Percentiles rank a stretch among this genome's conserved stretches.
Evolutionary conservation across 805 yeast genomes (phyloP).

Genomic region (Metschnikowia hibisci): DNA sequence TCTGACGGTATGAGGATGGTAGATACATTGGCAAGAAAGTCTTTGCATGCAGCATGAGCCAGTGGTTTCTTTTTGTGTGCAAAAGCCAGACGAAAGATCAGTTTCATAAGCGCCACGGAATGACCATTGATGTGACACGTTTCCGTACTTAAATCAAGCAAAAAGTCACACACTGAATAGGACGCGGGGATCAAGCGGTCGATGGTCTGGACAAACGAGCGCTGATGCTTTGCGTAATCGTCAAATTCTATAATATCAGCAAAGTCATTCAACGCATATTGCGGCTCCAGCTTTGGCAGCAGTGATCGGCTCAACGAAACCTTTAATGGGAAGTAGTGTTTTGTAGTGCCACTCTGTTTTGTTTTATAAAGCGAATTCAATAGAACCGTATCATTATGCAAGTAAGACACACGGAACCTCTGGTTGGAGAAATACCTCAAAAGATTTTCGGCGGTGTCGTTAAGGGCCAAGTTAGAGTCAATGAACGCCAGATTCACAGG

Average conservation of each 20-base stretch:
- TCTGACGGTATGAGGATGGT: constrained; percentile 38
- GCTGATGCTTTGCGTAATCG: constrained; percentile 55
- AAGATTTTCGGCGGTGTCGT: constrained; percentile 13
- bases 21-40: constrained; percentile 22
- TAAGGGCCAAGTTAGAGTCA: constrained; percentile 18
- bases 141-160: constrained; percentile 18
- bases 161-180: constrained; percentile 33
- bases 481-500: constrained; percentile 78
- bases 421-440: constrained; percentile 34
- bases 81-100: constrained; percentile 28
- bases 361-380: constrained; percentile 28
- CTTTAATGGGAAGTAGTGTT: constrained; percentile 11
- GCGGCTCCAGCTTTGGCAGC: constrained; percentile 24
- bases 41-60: constrained; percentile 21
- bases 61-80: background rate
- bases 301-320: constrained; percentile 17
- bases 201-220: constrained; percentile 65
- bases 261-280: constrained; percentile 40
- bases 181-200: constrained; percentile 40
- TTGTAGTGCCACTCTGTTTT: constrained; percentile 2
- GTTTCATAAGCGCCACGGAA: constrained; percentile 24
- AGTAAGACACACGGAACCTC: constrained; percentile 29
- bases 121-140: constrained; percentile 16
- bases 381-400: constrained; percentile 23
- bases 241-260: constrained; percentile 55